These are phyloP conservation scores for Metschnikowia cerradonensis DNA, from an alignment of 805 yeast genomes.

Conservation along the genomic window DNA sequence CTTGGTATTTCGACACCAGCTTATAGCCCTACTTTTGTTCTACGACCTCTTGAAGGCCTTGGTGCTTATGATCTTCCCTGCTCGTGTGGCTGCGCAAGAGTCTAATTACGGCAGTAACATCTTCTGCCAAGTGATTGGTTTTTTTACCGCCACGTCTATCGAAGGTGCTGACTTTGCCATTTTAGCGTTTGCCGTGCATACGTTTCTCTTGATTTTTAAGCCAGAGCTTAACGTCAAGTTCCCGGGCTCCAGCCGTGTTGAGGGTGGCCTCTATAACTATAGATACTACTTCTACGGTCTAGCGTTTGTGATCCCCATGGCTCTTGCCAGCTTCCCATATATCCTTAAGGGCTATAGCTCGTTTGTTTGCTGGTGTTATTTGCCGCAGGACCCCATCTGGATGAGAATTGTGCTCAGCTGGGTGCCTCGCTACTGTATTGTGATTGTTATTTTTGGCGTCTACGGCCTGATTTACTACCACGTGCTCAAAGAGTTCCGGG, in stretches of 20 bases:
- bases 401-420: constrained; percentile 69
- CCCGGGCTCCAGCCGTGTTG: constrained; percentile 38
- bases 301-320: constrained; percentile 57
- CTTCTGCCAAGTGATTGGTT: constrained; percentile 68
- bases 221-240: constrained; percentile 48
- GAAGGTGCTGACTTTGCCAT: constrained; percentile 89
- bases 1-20: constrained; percentile 62
- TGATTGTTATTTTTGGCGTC: constrained; percentile 56
- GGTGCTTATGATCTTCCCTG: constrained; percentile 64
- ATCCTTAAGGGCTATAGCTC: constrained; percentile 57
- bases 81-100: constrained; percentile 44
- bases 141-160: constrained; percentile 72
- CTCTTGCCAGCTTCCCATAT: constrained; percentile 71
- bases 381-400: constrained; percentile 73
- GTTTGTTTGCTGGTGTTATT: constrained; percentile 71
- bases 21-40: constrained; percentile 61
- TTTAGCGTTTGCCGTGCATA: constrained; percentile 76
- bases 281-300: constrained; percentile 55
- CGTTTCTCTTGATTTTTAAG: constrained; percentile 65
- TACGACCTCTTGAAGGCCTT: constrained; percentile 76
- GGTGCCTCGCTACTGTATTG: constrained; percentile 73
- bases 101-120: constrained; percentile 43
- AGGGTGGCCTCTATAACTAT: constrained; percentile 69
- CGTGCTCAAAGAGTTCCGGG: constrained; percentile 59
- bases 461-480: constrained; percentile 71